Evolutionary conservation across 1,284 basidiomycete genomes (phyloP), one percentile per base, ranked within the genome.

Genomic region (Phellinidium pouzarii): DNA sequence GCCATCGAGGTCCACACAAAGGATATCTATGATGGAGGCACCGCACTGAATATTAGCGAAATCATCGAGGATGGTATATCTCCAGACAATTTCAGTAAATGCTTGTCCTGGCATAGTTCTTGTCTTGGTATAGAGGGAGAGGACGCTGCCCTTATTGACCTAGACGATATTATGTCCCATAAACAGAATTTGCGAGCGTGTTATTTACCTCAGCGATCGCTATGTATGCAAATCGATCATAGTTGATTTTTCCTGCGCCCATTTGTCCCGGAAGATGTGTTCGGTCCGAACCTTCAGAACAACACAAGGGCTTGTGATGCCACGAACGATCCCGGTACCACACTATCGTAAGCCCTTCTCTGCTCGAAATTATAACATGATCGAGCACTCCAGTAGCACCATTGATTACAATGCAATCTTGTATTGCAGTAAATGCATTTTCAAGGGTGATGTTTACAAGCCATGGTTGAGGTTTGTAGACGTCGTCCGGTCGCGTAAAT

Each of bases 401-500:
- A 19, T 48, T 53, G 8, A 53, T 34, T 9, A 53, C 48, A 5
- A 53, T 19, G 19, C 34, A 50, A 25, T 50, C 55, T 34, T 50
- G 52, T 48, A 57, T 47, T 41, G 47, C 45, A 45, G 51, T 43
- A 29, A 57, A 53, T 20, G 34, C 37, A 7, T 37, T 40, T 17
- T 53, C 51, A 7, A 57, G 37, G 14, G 52, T 52, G n/a, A 44
- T 46, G 17, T 38, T 48, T 19, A 53, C 47, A 37, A 53, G 52
- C 55, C 55, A 57, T 34, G 49, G 47, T 40, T 44, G 47, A 25
- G 51, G 27, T 9, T 45, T 50, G 46, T 57, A 53, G 3, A 53
- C 36, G 26, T 57, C 52, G 4, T 25, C 37, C 3, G 55, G 55
- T 9, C 44, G 41, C 5, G 55, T 57, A 34, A 57, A 57, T 9